Evolutionary conservation across 768 basidiomycete species (phyloP), one percentile per base, ranked within the genome.

Genomic region (Obba rivulosa): DNA sequence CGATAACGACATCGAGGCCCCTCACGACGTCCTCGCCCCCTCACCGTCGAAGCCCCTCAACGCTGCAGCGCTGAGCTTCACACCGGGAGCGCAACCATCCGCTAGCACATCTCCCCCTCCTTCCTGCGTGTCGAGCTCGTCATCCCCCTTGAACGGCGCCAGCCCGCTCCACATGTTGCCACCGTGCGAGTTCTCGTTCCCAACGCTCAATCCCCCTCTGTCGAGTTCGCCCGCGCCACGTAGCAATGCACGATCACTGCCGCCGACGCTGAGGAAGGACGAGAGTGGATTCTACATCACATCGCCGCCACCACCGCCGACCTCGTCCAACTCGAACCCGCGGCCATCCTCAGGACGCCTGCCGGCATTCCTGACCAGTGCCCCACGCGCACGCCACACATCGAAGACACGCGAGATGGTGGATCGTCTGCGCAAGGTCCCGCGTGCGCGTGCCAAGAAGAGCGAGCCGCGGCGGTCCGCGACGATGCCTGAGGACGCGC

Each of bases 371-470:
- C 64, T 80, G 22, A 69, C 75, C 40, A 73, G 74, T 31, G 55
- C 57, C 16, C 52, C 60, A 13, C 68, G 64, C 23, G 71, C 69
- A 38, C 64, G 67, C 10, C 69, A 77, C 18, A 59, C 69, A 25
- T 82, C 80, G 18, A 76, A 74, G 57, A 83, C 81, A 17, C 72
- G 81, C 11, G 75, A 78, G 53, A 77, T 83, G 36, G 77, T 83
- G 24, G 80, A 83, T 53, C 70, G 72, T 31, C 60, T 82, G 35
- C 73, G 78, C 28, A 31, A 31, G 45, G 77, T 57, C 2, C 55
- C 58, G 18, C 59, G 61, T 10, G 43, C 55, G 34, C 56, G 46
- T 13, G 37, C 53, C 22, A 56, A 54, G 50, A 41, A 48, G 44
- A 37, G 38, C 28, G 45, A 31, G 28, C 28, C 28, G 28, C 28